Evolutionary conservation across 1,284 basidiomycete species (phyloP).

Genomic region (Sphagnurus paluster): DNA sequence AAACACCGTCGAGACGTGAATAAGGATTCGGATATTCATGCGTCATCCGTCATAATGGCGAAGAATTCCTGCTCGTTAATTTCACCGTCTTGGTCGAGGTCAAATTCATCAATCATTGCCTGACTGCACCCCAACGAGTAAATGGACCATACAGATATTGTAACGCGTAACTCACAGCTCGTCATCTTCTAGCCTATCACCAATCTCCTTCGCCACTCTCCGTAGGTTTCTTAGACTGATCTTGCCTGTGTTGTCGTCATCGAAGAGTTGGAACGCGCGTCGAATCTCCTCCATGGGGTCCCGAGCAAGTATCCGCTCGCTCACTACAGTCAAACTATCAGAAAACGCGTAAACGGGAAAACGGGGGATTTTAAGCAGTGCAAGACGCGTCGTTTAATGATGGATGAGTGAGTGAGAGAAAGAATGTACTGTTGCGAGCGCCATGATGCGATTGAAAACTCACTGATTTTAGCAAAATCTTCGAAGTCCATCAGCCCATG

Average conservation of each 20-base stretch:
- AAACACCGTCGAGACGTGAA: background rate
- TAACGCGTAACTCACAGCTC: slow-evolving; percentile 75
- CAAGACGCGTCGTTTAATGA: slow-evolving; percentile 4
- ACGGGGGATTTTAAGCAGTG: background rate
- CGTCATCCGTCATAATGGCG: slow-evolving; percentile 95
- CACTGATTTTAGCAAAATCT: slow-evolving; percentile 94
- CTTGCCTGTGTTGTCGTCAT: slow-evolving; percentile 94
- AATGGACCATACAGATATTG: background rate
- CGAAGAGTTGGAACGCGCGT: slow-evolving; percentile 94
- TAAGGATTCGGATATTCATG: too few species aligned
- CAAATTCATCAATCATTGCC: slow-evolving; percentile 99
- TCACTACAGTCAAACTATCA: slow-evolving; percentile 62
- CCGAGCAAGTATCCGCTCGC: slow-evolving; percentile 87
- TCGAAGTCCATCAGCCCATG: slow-evolving; percentile 94
- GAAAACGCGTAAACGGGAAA: slow-evolving; percentile 18
- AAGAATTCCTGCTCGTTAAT: slow-evolving; percentile 95
- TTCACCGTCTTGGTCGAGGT: slow-evolving; percentile 97
- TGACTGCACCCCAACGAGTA: slow-evolving; percentile 63
- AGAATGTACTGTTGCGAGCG: slow-evolving; percentile 1
- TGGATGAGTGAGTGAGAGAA: background rate
- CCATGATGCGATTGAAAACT: slow-evolving; percentile 41
- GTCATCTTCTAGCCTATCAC: slow-evolving; percentile 94
- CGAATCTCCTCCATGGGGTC: slow-evolving; percentile 98
- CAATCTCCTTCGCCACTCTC: slow-evolving; percentile 96
- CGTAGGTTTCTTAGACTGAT: slow-evolving; percentile 91